Evolutionary conservation across 345 rosid species (phyloP).

Genomic region (Xanthoceras sorbifolium): DNA sequence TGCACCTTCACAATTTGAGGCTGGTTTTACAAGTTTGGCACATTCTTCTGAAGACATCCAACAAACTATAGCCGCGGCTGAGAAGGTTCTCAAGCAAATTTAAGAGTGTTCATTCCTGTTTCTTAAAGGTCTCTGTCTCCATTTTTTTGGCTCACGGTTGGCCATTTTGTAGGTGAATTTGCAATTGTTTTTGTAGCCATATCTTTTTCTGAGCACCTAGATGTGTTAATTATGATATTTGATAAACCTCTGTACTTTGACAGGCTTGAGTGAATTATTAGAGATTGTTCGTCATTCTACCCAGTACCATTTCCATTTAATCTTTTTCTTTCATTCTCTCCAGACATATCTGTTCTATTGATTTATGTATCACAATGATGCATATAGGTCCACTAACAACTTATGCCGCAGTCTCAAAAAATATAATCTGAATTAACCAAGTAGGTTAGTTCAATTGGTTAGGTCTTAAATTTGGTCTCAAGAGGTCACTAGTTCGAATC

Average conservation of each 20-base stretch:
- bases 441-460: too few species aligned
- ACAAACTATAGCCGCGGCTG: slow-evolving; percentile 77
- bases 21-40: slow-evolving; percentile 93
- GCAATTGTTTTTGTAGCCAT: background rate
- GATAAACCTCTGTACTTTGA: background rate
- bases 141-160: background rate
- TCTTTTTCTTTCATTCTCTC: too few species aligned
- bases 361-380: background rate
- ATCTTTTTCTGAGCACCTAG: background rate
- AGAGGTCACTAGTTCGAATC: too few species aligned
- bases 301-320: background rate
- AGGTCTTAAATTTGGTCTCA: too few species aligned
- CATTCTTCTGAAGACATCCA: slow-evolving; percentile 75
- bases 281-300: background rate
- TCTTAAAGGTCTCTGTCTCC: background rate
- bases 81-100: slow-evolving; percentile 65
- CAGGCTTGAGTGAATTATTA: slow-evolving; percentile 20
- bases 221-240: background rate
- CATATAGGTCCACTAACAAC: background rate
- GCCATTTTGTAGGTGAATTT: slow-evolving; percentile 23
- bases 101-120: slow-evolving; percentile 27
- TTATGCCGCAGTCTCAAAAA: too few species aligned
- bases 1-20: slow-evolving; percentile 97
- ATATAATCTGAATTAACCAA: too few species aligned
- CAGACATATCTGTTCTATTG: background rate